phyloP scores from a whole-genome alignment of 345 rosid genomes.

The Eucalyptus sideroxylon region DNA sequence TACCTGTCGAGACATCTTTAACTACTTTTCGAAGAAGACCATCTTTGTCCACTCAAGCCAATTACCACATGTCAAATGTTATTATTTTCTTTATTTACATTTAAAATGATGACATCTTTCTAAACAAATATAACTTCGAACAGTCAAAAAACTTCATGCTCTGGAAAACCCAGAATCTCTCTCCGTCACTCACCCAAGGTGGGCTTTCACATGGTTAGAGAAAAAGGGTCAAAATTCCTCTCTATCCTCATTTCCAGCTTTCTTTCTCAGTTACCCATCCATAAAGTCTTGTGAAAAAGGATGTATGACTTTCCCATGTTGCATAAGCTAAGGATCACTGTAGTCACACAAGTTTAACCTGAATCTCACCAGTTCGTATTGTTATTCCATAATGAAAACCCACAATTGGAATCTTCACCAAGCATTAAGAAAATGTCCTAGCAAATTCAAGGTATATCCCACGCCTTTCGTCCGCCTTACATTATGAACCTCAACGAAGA shows the following conservation, averaged over 20 bases:
- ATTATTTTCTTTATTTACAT: neutral
- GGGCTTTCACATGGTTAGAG: neutral
- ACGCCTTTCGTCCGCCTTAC: neutral
- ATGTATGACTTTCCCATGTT: neutral
- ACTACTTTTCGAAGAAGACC: neutral
- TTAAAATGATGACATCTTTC: too few relatives aligned
- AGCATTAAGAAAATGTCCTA: neutral
- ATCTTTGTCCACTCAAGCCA: neutral
- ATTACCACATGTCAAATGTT: neutral
- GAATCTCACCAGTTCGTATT: neutral
- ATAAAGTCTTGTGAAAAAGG: neutral
- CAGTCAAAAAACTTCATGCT: neutral
- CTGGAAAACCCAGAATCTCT: neutral
- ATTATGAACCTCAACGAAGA: neutral
- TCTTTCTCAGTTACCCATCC: neutral
- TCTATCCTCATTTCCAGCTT: neutral
- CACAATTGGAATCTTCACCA: neutral
- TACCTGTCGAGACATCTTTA: neutral
- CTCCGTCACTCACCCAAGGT: neutral
- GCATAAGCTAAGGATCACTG: neutral
- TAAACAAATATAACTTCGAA: too few relatives aligned
- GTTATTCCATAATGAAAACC: neutral
- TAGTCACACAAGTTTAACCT: neutral
- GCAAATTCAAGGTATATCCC: neutral
- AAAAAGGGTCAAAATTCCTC: neutral